Base-by-base conservation (phyloP, 306 rosid genomes). In the Quercus rubra region DNA sequence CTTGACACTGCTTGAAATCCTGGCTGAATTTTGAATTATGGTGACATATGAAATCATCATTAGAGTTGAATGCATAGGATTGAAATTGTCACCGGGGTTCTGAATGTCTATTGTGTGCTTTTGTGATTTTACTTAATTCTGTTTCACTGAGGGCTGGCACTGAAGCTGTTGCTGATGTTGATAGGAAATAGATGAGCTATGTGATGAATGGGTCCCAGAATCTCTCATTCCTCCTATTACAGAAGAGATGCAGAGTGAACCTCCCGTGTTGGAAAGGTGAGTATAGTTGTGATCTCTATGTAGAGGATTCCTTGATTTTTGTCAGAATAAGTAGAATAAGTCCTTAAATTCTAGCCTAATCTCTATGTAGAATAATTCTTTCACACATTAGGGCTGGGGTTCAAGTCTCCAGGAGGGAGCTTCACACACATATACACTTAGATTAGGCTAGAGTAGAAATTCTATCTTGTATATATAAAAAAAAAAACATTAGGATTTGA, bases 191-290 rank as follows among this genome's bases (percentile, higher is more conserved):
- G 97, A 96, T 43, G 98, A 96, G 79, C 72, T 96, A 71, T 96
- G 99, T 78, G 90, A 89, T 52, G 99, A 96, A 83, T 96, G 99
- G 99, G 92, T 83, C 82, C 99, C 96, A 25, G 98, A 93, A 77
- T 83, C 99, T 49, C 99, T 96, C 76, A 96, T 96, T 85, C 96
- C 99, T 77, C 79, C 91, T 38, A 75, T 96, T 70, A 79, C 87
- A 30, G 74, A 96, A 84, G 98, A 96, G 70, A 76, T 84, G 90
- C 88, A 20, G 74, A 83, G 75, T 70, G 97, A 91, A 81, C 93
- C 99, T 33, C 98, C 97, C 14, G 94, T 91, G 74, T 88, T 96
- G 81, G 98, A 96, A 84, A 96, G 98, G 99, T 96, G 84, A 76
- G 58, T 72, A 78, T 77, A 77, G 55, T 84, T 78, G 46, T 6